phyloP scores from a whole-genome alignment of 176 grass and related monocot species.

The Saccharum spontaneum region DNA sequence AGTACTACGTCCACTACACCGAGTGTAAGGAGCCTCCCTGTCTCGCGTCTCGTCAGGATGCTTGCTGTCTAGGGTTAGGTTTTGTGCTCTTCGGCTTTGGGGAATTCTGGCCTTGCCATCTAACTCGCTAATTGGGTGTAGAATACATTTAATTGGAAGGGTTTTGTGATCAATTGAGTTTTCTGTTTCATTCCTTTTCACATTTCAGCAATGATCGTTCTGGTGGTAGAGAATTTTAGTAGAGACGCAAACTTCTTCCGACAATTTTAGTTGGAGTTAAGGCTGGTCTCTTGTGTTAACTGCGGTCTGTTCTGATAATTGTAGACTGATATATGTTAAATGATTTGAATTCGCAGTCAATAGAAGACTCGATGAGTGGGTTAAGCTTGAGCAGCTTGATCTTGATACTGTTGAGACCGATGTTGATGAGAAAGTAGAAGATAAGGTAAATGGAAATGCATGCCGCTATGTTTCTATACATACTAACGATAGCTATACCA shows the following conservation, averaged over 20 bases:
- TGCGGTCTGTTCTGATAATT: not conserved
- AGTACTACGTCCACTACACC: conserved; percentile 99
- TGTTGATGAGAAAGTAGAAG: conserved; percentile 96
- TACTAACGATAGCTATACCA: not conserved
- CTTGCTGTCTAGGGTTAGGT: conserved; percentile 45
- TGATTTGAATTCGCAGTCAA: conserved; percentile 63
- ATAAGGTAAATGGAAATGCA: conserved; percentile 63
- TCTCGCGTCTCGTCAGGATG: not conserved
- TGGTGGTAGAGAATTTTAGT: not conserved
- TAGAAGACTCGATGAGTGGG: conserved; percentile 97
- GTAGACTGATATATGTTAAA: not conserved
- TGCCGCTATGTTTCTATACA: not conserved
- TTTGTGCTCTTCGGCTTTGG: conserved; percentile 19
- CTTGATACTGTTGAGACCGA: conserved; percentile 83
- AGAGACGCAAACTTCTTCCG: not conserved
- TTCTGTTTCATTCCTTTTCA: not conserved
- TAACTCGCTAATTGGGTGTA: not conserved
- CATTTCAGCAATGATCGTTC: not conserved
- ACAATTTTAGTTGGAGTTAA: not conserved
- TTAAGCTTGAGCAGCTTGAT: conserved; percentile 98
- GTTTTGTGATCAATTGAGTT: conserved; percentile 30
- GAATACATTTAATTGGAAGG: not conserved
- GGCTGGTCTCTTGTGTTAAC: not conserved
- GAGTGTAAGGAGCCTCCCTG: conserved; percentile 63
- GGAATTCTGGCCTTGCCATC: conserved; percentile 4